phyloP scores from a whole-genome alignment of 1,284 basidiomycete species.

The Xanthoconium separans region DNA sequence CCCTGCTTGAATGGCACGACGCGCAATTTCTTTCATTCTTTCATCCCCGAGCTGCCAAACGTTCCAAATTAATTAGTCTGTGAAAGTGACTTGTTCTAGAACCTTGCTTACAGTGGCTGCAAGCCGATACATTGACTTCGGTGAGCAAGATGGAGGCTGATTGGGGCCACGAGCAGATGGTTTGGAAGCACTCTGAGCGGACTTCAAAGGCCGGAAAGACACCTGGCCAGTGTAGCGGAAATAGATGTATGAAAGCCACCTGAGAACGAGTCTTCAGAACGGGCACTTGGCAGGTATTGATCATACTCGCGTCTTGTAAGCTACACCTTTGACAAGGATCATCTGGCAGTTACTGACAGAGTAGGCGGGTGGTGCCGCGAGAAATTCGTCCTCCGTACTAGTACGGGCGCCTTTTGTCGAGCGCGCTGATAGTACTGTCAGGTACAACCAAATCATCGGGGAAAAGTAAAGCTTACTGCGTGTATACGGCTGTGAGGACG shows the following conservation, averaged over 20 bases:
- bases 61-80: conserved; percentile 1
- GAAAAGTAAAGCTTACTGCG: conserved; percentile 5
- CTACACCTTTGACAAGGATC: conserved; percentile 29
- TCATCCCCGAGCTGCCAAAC: conserved; percentile 26
- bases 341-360: conserved; percentile 26
- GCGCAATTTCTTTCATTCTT: conserved; percentile 24
- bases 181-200: conserved; percentile 4
- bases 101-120: conserved; percentile 20
- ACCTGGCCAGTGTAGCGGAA: conserved; percentile 33
- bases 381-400: background rate
- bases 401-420: background rate
- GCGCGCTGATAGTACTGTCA: background rate
- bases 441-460: background rate
- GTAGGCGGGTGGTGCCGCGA: conserved; percentile 24
- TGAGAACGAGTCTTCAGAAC: background rate
- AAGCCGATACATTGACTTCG: conserved; percentile 37
- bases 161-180: background rate
- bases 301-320: conserved; percentile 29
- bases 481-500: conserved; percentile 4
- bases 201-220: conserved; percentile 27
- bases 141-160: conserved; percentile 23
- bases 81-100: background rate
- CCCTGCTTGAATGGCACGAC: conserved; percentile 25
- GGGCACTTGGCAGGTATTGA: background rate
- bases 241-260: conserved; percentile 29